Evolutionary conservation across 2,329 filamentous ascomycete genomes (phyloP), one percentile per base, ranked within the genome.

Genomic region (Pestalotiopsis sp.): DNA sequence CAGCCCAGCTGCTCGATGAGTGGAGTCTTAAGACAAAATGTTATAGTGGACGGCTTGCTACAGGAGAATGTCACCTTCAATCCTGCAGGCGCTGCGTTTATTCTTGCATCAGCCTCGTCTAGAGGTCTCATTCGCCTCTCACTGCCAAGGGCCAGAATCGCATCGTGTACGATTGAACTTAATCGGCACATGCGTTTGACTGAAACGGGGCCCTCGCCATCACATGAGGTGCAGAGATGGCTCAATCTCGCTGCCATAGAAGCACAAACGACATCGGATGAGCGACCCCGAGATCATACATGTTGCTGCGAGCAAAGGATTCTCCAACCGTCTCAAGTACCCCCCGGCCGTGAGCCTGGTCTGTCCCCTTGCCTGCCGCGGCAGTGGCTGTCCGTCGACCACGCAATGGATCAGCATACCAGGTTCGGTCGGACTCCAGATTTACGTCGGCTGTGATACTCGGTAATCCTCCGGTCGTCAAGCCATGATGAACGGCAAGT

Each of bases 321-420:
- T 39, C 56, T 61, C 58, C 58, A 61, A 61, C 17, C 24, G 24
- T 39, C 56, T 61, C 11, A 17, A 13, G 55, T 13, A 39, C 24
- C n/a, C 58, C 24, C 58, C 35, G 58, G n/a, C 58, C 58, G 38
- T 35, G 58, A 39, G 38, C 14, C 40, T 35, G 20, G 22, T 14
- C 14, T 7, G 13, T 35, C 24, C 62, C 62, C 39, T 56, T 65
- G 62, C 62, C 48, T 65, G 48, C 48, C 48, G 24, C 26, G 14
- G 48, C 62, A 38, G 48, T 24, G 60, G 60, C n/a, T 63, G 35
- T 30, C 60, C 35, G 40, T 63, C 39, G n/a, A 55, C 40, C 48
- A 35, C 44, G 48, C 17, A 30, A 39, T 55, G 40, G 48, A 65
- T 65, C 62, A 65, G 52, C 48, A 65, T 56, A 55, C 61, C 39